Conservation (phyloP, 2,329 filamentous ascomycete species). For the Apiospora pterosperma region DNA sequence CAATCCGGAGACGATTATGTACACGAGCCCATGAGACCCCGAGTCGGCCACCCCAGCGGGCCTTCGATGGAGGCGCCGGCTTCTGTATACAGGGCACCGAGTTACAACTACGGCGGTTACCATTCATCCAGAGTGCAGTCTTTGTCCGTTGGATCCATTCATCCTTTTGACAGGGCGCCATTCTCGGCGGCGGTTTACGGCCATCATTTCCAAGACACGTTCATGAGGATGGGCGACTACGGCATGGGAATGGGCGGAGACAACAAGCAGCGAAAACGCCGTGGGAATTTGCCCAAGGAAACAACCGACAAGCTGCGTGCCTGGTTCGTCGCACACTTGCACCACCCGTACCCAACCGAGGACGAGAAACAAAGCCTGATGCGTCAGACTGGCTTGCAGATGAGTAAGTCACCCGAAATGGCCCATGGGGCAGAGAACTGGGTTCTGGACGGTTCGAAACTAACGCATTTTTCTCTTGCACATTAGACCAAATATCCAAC, state of each 20-base stretch:
- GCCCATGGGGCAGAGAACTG: too few species aligned
- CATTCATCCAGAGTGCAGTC: slow-evolving; percentile 44
- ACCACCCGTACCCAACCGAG: slow-evolving; percentile 83
- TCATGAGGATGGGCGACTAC: slow-evolving; percentile 38
- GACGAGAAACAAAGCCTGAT: slow-evolving; percentile 84
- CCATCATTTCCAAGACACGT: slow-evolving; percentile 37
- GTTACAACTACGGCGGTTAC: slow-evolving; percentile 33
- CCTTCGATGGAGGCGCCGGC: slow-evolving; percentile 28
- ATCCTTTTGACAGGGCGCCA: slow-evolving; percentile 39
- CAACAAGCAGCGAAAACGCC: slow-evolving; percentile 56
- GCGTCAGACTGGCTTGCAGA: slow-evolving; percentile 70
- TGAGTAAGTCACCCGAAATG: slow-evolving; percentile 63
- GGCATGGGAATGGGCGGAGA: slow-evolving; percentile 37
- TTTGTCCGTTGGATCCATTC: slow-evolving; percentile 40
- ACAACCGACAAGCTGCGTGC: slow-evolving; percentile 76
- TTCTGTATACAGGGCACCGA: slow-evolving; percentile 29
- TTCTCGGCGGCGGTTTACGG: slow-evolving; percentile 40
- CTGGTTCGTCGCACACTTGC: slow-evolving; percentile 76
- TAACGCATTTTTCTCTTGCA: background rate
- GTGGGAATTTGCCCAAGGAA: slow-evolving; percentile 87
- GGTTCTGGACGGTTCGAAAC: background rate
- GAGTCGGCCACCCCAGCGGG: slow-evolving; percentile 19
- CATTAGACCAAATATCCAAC: slow-evolving; percentile 68
- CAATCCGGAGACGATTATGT: slow-evolving; percentile 33
- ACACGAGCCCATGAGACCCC: slow-evolving; percentile 21